Evolutionary conservation across 2,329 filamentous ascomycete genomes (phyloP).

Genomic region (Fusarium buharicum): DNA sequence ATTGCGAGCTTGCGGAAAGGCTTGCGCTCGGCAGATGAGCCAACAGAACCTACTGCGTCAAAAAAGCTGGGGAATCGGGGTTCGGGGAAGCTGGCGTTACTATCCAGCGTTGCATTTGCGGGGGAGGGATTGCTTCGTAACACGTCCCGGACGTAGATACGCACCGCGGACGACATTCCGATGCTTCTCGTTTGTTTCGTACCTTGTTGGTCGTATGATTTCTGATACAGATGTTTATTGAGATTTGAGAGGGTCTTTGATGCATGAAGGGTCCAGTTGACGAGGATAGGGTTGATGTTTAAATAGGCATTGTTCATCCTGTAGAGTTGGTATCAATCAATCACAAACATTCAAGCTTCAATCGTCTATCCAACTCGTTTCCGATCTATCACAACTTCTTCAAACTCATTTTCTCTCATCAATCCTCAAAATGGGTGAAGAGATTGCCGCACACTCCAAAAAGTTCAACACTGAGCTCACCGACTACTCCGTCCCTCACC

Average conservation of each 20-base stretch:
- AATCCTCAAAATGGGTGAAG: conserved; percentile 35
- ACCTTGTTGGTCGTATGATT: no score
- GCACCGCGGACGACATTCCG: conserved; percentile 17
- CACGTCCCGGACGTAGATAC: background rate
- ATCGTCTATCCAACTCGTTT: background rate
- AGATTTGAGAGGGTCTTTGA: background rate
- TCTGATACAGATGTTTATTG: background rate
- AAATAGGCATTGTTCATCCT: conserved; percentile 9
- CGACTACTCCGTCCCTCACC: conserved; percentile 50
- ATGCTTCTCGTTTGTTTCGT: background rate
- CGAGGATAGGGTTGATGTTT: background rate
- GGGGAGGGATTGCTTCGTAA: background rate
- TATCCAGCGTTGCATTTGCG: background rate
- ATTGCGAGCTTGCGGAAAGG: conserved; percentile 12
- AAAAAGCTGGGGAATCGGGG: background rate
- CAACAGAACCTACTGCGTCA: background rate
- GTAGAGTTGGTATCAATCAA: background rate
- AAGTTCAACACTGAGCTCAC: conserved; percentile 56
- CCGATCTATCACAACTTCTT: background rate
- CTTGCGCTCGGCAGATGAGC: conserved; percentile 31
- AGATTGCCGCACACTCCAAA: conserved; percentile 41
- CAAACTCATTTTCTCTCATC: background rate
- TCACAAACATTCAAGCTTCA: background rate
- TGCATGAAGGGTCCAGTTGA: background rate
- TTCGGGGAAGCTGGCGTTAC: background rate